These are phyloP conservation scores for Annona squamosa DNA, from an alignment of 164 flowering plant species.

Conservation along the genomic window DNA sequence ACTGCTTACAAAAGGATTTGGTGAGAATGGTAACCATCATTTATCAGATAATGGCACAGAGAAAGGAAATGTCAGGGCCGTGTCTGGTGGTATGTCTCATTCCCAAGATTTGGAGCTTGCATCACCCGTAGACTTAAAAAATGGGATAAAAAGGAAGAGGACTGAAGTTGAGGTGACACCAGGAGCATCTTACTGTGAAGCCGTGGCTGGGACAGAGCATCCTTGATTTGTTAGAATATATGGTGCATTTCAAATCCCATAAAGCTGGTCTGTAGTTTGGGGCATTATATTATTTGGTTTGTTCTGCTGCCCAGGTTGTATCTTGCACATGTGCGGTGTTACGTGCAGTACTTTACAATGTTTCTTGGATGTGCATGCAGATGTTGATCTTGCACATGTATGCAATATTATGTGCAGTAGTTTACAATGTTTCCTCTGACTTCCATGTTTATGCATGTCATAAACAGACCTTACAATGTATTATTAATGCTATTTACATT, in stretches of 20 bases:
- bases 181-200: conserved; percentile 8
- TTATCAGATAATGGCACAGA: neutral
- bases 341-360: neutral
- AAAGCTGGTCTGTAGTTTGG: neutral
- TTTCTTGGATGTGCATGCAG: neutral
- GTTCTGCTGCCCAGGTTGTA: neutral
- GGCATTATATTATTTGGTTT: neutral
- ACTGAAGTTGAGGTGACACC: conserved; percentile 3
- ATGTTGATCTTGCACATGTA: neutral
- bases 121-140: neutral
- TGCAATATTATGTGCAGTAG: neutral
- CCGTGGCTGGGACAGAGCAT: neutral
- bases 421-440: neutral
- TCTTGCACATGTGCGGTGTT: neutral
- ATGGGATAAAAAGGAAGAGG: conserved; percentile 6
- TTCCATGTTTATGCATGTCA: neutral
- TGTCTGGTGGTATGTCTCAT: conserved; percentile 3
- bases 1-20: neutral
- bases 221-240: neutral
- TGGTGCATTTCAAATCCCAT: neutral
- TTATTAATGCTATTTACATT: neutral
- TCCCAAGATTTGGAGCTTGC: neutral
- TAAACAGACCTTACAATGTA: neutral
- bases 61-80: conserved; percentile 1
- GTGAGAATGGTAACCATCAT: neutral